A percentile compares a stretch with the other conserved stretches of the same genome.
These are phyloP conservation scores for Ceratocystis smalleyi DNA, from an alignment of 2,329 filamentous ascomycete species.

Conservation along the genomic window DNA sequence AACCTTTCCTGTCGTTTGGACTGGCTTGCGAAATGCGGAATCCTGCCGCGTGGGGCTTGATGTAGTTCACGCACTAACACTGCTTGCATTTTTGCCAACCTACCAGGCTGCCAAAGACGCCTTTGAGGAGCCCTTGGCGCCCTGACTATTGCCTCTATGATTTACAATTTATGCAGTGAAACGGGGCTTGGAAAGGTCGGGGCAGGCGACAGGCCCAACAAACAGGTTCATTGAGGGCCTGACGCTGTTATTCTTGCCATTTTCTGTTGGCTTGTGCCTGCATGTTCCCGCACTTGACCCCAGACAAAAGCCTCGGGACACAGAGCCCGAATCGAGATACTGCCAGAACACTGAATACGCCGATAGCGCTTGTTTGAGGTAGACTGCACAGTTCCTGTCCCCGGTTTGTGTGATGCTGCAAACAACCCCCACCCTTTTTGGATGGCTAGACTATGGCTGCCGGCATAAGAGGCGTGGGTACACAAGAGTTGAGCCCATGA, in stretches of 20 bases:
- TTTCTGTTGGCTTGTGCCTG: not conserved
- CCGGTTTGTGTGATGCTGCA: not conserved
- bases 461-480: not conserved
- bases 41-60: not conserved
- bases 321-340: not conserved
- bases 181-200: not conserved
- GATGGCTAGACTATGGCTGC: not conserved
- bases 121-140: not conserved
- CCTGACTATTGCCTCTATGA: not conserved
- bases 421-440: not conserved
- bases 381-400: not conserved
- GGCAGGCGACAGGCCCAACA: not conserved
- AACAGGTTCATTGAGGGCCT: not conserved
- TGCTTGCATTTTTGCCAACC: not conserved
- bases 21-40: not conserved
- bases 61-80: not conserved
- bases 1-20: not conserved
- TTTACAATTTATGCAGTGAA: not conserved
- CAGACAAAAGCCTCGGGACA: not conserved
- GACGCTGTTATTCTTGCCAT: not conserved
- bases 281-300: not conserved
- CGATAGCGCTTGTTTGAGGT: not conserved
- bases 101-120: not conserved
- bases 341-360: not conserved
- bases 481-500: not conserved